Evolutionary conservation across 257 asterid species (phyloP).

Genomic region (Przewalskia tangutica): DNA sequence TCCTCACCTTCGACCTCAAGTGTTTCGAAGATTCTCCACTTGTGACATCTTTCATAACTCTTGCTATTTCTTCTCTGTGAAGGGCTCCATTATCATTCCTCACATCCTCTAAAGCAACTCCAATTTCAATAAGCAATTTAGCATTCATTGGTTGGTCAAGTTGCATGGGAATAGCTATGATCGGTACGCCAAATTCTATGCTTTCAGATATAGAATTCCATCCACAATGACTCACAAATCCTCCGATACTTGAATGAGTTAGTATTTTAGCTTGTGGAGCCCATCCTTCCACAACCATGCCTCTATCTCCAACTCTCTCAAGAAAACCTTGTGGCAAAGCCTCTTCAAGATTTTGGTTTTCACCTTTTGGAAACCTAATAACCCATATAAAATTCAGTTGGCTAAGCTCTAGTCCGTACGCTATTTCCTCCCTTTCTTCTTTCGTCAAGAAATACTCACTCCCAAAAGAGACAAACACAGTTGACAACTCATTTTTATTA

Average conservation of each 20-base stretch:
- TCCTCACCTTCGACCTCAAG: conserved; percentile 13
- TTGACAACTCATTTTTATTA: conserved; percentile 15
- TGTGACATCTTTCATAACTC: conserved; percentile 24
- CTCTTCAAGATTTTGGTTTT: neutral
- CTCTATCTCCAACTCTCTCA: conserved; percentile 20
- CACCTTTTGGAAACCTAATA: conserved; percentile 30
- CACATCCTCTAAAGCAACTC: conserved; percentile 32
- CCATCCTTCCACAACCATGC: conserved; percentile 37
- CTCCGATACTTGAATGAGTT: conserved; percentile 22
- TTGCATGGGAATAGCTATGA: conserved; percentile 39
- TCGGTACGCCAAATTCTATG: conserved; percentile 30
- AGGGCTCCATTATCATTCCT: conserved; percentile 17
- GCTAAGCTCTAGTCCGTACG: conserved; percentile 28
- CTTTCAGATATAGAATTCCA: conserved; percentile 39
- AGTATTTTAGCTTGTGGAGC: conserved; percentile 33
- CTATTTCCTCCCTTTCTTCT: conserved; percentile 24
- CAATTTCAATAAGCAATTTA: conserved; percentile 29
- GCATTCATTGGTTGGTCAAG: conserved; percentile 42
- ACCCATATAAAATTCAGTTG: conserved; percentile 40
- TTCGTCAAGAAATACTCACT: conserved; percentile 27
- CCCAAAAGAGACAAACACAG: conserved; percentile 30
- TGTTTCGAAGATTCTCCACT: conserved; percentile 12
- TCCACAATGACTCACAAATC: conserved; percentile 40
- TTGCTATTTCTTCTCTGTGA: conserved; percentile 13
- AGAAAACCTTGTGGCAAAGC: conserved; percentile 25